Evolutionary conservation across 208 protist genomes (phyloP).

Genomic region (Trypanosoma boissoni): DNA sequence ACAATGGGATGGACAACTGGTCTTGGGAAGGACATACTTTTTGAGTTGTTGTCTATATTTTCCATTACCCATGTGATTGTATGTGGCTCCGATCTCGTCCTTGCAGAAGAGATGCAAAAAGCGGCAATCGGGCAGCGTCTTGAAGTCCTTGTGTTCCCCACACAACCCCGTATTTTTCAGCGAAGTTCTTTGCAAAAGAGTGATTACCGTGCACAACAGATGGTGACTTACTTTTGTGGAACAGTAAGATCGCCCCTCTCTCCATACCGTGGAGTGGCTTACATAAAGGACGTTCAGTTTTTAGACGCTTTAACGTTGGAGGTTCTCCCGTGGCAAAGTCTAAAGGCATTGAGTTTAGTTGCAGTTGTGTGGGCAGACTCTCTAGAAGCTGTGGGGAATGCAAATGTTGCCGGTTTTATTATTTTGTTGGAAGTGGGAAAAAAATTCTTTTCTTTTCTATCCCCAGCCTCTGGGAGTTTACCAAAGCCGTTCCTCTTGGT

Average conservation of each 20-base stretch:
- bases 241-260: conserved; percentile 54
- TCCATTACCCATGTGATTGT: conserved; percentile 76
- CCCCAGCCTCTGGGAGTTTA: conserved; percentile 54
- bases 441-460: conserved; percentile 70
- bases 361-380: conserved; percentile 69
- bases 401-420: conserved; percentile 77
- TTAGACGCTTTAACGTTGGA: conserved; percentile 62
- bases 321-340: conserved; percentile 43
- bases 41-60: conserved; percentile 74
- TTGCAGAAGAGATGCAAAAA: conserved; percentile 49
- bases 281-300: conserved; percentile 61
- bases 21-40: conserved; percentile 54
- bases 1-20: conserved; percentile 69
- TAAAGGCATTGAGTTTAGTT: conserved; percentile 49
- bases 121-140: conserved; percentile 42
- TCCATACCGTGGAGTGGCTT: conserved; percentile 50
- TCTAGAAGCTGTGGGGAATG: conserved; percentile 44
- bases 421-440: conserved; percentile 76
- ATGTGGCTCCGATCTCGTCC: conserved; percentile 47
- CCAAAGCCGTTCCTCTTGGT: conserved; percentile 78
- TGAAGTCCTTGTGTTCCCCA: conserved; percentile 45
- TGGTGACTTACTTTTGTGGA: conserved; percentile 68
- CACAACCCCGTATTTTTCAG: conserved; percentile 28
- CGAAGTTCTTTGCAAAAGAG: conserved; percentile 25
- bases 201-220: conserved; percentile 33